Conservation (phyloP, 345 rosid genomes). For the Bretschneidera sinensis region DNA sequence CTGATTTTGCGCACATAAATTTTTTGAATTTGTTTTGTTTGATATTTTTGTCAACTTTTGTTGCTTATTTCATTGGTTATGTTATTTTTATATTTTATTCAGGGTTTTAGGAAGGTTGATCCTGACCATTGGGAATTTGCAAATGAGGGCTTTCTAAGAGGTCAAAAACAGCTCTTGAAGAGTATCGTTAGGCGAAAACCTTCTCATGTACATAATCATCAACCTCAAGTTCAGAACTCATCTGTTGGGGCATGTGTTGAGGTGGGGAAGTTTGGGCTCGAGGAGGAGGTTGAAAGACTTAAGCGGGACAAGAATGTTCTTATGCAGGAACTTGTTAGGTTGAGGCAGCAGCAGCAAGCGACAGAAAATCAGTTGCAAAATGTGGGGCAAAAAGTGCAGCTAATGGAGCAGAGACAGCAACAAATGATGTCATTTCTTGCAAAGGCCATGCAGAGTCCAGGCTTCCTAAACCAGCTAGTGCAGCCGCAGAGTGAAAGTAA, state of each 20-base stretch:
- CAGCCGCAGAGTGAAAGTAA: constrained; percentile 63
- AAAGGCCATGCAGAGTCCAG: constrained; percentile 80
- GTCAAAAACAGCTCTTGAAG: constrained; percentile 70
- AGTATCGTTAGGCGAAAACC: constrained; percentile 63
- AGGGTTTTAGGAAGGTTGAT: constrained; percentile 91
- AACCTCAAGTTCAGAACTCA: constrained; percentile 48
- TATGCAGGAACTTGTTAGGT: constrained; percentile 86
- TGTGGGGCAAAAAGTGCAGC: constrained; percentile 75
- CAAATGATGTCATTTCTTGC: constrained; percentile 90
- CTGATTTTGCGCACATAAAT: constrained; percentile 12
- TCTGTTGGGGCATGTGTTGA: constrained; percentile 72
- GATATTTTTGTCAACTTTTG: constrained; percentile 12
- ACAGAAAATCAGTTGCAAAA: constrained; percentile 70
- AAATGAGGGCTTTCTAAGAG: constrained; percentile 79
- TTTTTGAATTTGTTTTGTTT: background rate
- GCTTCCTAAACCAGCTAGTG: constrained; percentile 73
- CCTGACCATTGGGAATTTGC: constrained; percentile 92
- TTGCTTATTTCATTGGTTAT: background rate
- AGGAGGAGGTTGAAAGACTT: constrained; percentile 82
- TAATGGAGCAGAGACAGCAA: constrained; percentile 92
- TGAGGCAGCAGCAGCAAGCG: constrained; percentile 83
- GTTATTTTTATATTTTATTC: constrained; percentile 4
- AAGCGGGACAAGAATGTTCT: constrained; percentile 87
- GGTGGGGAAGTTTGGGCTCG: constrained; percentile 82
- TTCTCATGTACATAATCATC: constrained; percentile 49